A percentile compares a stretch with the other conserved stretches of the same genome.
Conservation (phyloP, 1,139 yeast genomes). For the Trichomonascaceae sp. region DNA sequence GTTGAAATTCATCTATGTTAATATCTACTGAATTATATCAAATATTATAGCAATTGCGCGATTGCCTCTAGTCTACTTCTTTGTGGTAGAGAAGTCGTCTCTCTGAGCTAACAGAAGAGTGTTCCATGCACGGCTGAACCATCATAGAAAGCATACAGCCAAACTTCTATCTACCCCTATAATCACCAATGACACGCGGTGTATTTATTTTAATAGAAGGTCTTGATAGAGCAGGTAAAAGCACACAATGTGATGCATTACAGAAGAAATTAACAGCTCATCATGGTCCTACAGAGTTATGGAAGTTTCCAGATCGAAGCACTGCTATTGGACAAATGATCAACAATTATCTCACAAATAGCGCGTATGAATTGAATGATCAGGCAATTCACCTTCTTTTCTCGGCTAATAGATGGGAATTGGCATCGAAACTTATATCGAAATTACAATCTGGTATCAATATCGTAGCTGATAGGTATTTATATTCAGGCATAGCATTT, state of each 20-base stretch:
- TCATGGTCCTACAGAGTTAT: constrained; percentile 38
- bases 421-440: constrained; percentile 43
- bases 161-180: too few relatives aligned
- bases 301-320: constrained; percentile 83
- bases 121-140: not conserved
- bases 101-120: too few relatives aligned
- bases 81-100: too few relatives aligned
- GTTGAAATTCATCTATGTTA: too few relatives aligned
- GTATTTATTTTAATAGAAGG: constrained; percentile 82
- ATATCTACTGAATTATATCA: too few relatives aligned
- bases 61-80: too few relatives aligned
- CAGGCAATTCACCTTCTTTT: constrained; percentile 82
- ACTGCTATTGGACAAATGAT: constrained; percentile 78
- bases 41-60: too few relatives aligned
- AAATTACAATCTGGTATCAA: constrained; percentile 48
- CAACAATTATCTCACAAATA: constrained; percentile 54
- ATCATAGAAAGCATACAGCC: not conserved
- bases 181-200: constrained; percentile 42
- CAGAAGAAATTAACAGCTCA: constrained; percentile 32
- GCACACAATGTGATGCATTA: constrained; percentile 68
- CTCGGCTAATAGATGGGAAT: constrained; percentile 94
- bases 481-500: constrained; percentile 90
- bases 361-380: constrained; percentile 34
- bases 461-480: constrained; percentile 77
- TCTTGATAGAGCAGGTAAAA: constrained; percentile 88